phyloP scores from a whole-genome alignment of 495 filamentous ascomycete species.

The Podospora didyma region DNA sequence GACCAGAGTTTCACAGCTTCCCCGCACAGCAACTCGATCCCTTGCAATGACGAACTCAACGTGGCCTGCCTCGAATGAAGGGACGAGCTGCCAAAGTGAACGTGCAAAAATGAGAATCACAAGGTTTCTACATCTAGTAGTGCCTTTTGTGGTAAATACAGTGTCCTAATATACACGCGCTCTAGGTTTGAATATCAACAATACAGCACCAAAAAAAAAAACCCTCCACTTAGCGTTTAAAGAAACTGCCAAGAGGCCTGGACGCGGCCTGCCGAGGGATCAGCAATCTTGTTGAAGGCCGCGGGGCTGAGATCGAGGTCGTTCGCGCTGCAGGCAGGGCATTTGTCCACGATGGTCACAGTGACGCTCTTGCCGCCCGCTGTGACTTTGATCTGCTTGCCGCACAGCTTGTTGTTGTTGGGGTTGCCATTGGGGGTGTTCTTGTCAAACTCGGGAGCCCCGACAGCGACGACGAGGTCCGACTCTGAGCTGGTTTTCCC shows the following conservation, averaged over 20 bases:
- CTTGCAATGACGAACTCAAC: too few relatives aligned
- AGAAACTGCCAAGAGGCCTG: conserved; percentile 34
- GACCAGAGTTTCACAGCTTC: too few relatives aligned
- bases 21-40: too few relatives aligned
- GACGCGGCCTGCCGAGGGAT: conserved; percentile 24
- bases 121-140: too few relatives aligned
- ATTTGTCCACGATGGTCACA: conserved; percentile 31
- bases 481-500: conserved; percentile 19
- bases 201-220: too few relatives aligned
- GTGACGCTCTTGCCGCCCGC: conserved; percentile 19
- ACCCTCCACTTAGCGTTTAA: too few relatives aligned
- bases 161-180: too few relatives aligned
- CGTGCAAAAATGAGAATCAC: too few relatives aligned
- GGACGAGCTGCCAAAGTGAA: too few relatives aligned
- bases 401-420: conserved; percentile 31
- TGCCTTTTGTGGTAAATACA: too few relatives aligned
- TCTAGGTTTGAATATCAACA: too few relatives aligned
- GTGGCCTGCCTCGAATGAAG: too few relatives aligned
- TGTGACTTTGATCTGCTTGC: background rate
- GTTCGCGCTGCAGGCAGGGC: conserved; percentile 7
- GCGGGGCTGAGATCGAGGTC: conserved; percentile 17
- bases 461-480: conserved; percentile 45
- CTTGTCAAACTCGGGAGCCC: conserved; percentile 23
- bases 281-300: conserved; percentile 17
- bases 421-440: conserved; percentile 28